These are phyloP conservation scores for Wickerhamomyces pijperi DNA, from an alignment of 805 yeast genomes.

Conservation along the genomic window DNA sequence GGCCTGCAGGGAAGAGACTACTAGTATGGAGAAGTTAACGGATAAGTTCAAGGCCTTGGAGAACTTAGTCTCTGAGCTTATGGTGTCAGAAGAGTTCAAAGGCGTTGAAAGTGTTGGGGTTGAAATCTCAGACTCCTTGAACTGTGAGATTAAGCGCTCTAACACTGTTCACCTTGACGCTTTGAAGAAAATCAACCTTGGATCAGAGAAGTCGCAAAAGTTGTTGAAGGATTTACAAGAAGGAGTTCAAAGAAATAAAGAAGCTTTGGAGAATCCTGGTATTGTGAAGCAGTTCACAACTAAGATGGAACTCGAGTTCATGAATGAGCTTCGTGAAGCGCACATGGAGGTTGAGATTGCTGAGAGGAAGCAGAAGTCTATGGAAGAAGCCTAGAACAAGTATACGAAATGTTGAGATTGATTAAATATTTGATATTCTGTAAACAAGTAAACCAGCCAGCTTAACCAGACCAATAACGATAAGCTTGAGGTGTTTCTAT, in stretches of 20 bases:
- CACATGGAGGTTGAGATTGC: not conserved
- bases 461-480: slow-evolving; percentile 51
- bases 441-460: too few species aligned
- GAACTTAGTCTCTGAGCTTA: too few species aligned
- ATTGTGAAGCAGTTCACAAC: not conserved
- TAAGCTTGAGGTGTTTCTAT: slow-evolving; percentile 51
- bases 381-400: not conserved
- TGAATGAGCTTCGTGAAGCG: not conserved
- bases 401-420: too few species aligned
- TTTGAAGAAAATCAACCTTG: not conserved
- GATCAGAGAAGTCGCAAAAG: too few species aligned
- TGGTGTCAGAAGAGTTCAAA: not conserved
- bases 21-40: not conserved
- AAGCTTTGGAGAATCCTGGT: not conserved
- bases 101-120: not conserved
- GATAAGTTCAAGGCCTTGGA: not conserved
- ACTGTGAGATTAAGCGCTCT: too few species aligned
- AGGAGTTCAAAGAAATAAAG: too few species aligned
- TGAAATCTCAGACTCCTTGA: not conserved
- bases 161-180: not conserved
- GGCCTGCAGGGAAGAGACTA: too few species aligned
- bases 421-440: too few species aligned
- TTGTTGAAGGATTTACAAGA: too few species aligned
- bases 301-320: not conserved
- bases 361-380: not conserved